phyloP scores from a whole-genome alignment of 371 early-diverging fungal genomes.

The Lichtheimia corymbifera region DNA sequence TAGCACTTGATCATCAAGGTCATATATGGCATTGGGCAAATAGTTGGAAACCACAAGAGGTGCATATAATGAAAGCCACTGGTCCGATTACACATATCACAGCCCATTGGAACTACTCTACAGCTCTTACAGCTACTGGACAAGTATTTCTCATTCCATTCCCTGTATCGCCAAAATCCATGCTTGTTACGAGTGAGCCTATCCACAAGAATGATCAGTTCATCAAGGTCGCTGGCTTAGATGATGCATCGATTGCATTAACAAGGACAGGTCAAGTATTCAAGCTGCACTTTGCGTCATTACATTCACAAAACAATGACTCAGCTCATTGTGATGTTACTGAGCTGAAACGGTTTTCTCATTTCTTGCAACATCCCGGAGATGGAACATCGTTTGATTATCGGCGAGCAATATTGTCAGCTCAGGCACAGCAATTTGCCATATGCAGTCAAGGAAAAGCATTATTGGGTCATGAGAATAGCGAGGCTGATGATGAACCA shows the following conservation, averaged over 20 bases:
- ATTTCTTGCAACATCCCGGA: no score
- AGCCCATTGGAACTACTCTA: slow-evolving; percentile 36
- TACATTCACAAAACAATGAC: no score
- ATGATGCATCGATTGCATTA: slow-evolving; percentile 10
- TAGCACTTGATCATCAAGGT: slow-evolving; percentile 31
- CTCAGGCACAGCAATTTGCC: slow-evolving; percentile 3
- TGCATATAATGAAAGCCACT: slow-evolving; percentile 9
- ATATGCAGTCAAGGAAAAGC: slow-evolving; percentile 15
- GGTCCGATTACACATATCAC: slow-evolving; percentile 25
- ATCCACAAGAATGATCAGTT: slow-evolving; percentile 4
- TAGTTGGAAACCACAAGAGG: slow-evolving; percentile 20
- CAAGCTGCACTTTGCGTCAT: slow-evolving; percentile 2
- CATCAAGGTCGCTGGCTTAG: slow-evolving; percentile 14
- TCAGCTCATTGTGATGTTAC: no score
- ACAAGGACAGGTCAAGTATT: slow-evolving; percentile 14
- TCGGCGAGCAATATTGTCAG: neutral
- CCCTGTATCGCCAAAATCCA: slow-evolving; percentile 12
- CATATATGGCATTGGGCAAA: slow-evolving; percentile 39
- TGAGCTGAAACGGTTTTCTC: no score
- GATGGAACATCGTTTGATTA: no score
- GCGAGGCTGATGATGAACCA: neutral
- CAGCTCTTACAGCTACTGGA: slow-evolving; percentile 27
- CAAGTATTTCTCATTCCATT: slow-evolving; percentile 26
- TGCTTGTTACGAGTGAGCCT: no score
- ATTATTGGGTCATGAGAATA: slow-evolving; percentile 8